Evolutionary conservation across 805 yeast genomes (phyloP).

Genomic region (Wickerhamiella occidentalis): DNA sequence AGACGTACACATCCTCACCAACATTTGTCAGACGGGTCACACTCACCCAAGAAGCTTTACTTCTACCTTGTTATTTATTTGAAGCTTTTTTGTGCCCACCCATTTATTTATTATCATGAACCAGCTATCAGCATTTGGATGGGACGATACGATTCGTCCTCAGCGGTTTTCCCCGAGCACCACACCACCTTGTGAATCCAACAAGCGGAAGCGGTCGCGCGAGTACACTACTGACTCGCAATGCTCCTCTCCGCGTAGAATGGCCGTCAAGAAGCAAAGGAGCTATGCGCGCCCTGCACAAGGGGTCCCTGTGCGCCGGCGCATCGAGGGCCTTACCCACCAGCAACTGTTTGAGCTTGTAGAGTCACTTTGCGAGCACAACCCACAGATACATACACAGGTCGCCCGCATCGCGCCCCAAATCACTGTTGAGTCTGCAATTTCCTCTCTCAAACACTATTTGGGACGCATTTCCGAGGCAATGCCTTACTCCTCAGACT

Average conservation of each 20-base stretch:
- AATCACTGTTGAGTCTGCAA: constrained; percentile 42
- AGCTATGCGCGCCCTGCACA: constrained; percentile 15
- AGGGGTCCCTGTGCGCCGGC: constrained; percentile 45
- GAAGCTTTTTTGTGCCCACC: neutral
- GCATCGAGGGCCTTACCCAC: constrained; percentile 57
- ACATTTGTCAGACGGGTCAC: neutral
- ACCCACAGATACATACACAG: constrained; percentile 50
- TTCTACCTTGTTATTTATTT: neutral
- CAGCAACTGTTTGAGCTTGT: constrained; percentile 42
- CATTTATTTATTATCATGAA: neutral
- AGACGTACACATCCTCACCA: neutral
- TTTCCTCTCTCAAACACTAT: constrained; percentile 38
- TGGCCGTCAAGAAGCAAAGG: neutral
- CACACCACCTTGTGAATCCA: neutral
- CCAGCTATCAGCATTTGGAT: constrained; percentile 15
- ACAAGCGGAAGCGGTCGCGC: constrained; percentile 20
- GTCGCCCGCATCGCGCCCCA: constrained; percentile 43
- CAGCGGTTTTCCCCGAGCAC: constrained; percentile 2
- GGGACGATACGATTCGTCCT: constrained; percentile 24
- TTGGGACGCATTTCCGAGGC: constrained; percentile 34
- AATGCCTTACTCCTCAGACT: constrained; percentile 62
- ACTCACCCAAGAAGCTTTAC: neutral
- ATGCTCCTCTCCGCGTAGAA: constrained; percentile 1
- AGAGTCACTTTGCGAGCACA: constrained; percentile 39
- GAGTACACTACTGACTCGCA: constrained; percentile 14